Base-by-base conservation (phyloP, 2,329 filamentous ascomycete genomes). In the Diaporthe sp. region DNA sequence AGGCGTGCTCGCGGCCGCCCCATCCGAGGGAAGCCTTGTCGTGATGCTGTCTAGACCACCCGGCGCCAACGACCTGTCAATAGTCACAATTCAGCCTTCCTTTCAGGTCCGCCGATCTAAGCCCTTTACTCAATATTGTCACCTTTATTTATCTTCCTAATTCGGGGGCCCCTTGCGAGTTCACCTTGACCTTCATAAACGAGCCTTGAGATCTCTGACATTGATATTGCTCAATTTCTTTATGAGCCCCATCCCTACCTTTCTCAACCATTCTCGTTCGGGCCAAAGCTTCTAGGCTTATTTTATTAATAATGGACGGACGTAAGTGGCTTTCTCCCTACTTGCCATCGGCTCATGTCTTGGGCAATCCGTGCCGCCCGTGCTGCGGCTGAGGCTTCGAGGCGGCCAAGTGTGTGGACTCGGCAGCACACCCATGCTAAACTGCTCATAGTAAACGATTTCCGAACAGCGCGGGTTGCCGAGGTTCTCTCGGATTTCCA, bases 401-500 rank as follows among this genome's bases (percentile, higher is more conserved):
- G 39, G 13, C 25, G 42, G 19, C 42, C 27, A 50, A 72, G 35
- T 55, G 27, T 42, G 65, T 30, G 55, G 39, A 59, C 68, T 50
- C 5, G 47, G 66, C 37, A n/a, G n/a, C n/a, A n/a, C n/a, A 13
- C 61, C 30, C 25, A 66, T 66, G 32, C 44, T 66, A 22, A 66
- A 19, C 27, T 32, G 6, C 19, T 35, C 22, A 47, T 53, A 93
- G 91, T 91, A 74, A 92, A 93, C 83, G 86, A 90, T 59, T 89
- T 85, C 80, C 87, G 91, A 77, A 88, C 86, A 77, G 85, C 84
- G 71, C 88, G 91, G 77, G 91, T 92, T 79, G 90, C 89, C 81
- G 88, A 92, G 77, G 82, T 92, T 65, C 87, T 92, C 53, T 84
- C 86, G 76, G 91, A 92, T 80, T 92, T 93, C 81, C 88, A 87